A percentile compares a stretch with the other conserved stretches of the same genome.
Evolutionary conservation across 139 green algal genomes (phyloP).

Genomic region (Chlorella sp.): DNA sequence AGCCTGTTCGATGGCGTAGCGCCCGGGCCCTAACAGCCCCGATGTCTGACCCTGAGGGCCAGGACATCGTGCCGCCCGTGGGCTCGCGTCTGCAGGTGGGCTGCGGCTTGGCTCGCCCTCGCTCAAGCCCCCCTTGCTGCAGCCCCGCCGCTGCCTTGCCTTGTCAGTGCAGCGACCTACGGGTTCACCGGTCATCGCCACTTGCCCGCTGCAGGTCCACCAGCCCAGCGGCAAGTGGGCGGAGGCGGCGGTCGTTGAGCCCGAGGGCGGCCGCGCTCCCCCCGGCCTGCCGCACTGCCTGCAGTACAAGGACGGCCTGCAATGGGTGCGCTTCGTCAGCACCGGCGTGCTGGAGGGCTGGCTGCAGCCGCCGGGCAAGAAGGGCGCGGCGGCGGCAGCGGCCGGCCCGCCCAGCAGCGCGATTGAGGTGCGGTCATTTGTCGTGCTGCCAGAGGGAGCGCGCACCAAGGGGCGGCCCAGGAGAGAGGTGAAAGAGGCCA

Average conservation of each 20-base stretch:
- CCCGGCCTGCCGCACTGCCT: not conserved
- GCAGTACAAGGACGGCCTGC: not conserved
- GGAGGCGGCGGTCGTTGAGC: not conserved
- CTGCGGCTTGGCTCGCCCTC: not conserved
- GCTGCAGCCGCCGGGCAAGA: not conserved
- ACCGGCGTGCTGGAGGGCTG: slow-evolving; percentile 9
- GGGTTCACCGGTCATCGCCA: not conserved
- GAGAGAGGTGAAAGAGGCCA: not conserved
- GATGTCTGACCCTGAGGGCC: too few relatives aligned
- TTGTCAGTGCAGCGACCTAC: too few relatives aligned
- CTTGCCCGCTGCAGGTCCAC: not conserved
- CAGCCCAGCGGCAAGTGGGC: not conserved
- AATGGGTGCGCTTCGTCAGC: not conserved
- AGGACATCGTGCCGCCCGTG: too few relatives aligned
- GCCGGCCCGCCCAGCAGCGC: not conserved
- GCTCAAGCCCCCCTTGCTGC: too few relatives aligned
- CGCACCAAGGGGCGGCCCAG: not conserved
- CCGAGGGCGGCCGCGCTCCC: not conserved
- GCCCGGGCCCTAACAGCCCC: too few relatives aligned
- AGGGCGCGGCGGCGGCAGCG: not conserved
- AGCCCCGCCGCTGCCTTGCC: too few relatives aligned
- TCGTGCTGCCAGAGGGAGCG: not conserved
- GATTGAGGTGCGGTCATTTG: not conserved
- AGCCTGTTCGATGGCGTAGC: too few relatives aligned
- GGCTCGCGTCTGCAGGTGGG: too few relatives aligned